phyloP scores from a whole-genome alignment of 345 rosid species.

The Syzygium aqueum region DNA sequence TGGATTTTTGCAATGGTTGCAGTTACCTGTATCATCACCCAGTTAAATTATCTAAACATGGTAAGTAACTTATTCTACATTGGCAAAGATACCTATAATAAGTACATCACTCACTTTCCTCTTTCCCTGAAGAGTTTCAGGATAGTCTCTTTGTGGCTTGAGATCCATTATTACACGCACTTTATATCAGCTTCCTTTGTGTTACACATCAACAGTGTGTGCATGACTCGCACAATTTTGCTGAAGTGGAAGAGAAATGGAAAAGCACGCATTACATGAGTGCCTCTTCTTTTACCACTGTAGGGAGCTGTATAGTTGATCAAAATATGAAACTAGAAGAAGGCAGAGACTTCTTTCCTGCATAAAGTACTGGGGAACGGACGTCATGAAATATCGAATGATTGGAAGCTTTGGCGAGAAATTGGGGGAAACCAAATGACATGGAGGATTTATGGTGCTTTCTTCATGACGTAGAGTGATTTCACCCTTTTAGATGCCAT shows the following conservation, averaged over 20 bases:
- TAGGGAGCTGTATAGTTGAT: not conserved
- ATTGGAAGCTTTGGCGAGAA: not conserved
- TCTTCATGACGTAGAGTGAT: not conserved
- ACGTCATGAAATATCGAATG: not conserved
- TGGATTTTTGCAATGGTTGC: conserved; percentile 78
- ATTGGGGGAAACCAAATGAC: not conserved
- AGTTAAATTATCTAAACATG: conserved; percentile 73
- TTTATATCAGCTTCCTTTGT: not conserved
- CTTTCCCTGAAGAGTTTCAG: not conserved
- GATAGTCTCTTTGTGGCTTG: not conserved
- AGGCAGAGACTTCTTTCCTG: not conserved
- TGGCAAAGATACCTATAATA: not conserved
- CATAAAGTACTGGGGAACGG: not conserved
- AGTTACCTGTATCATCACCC: conserved; percentile 58
- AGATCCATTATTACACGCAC: not conserved
- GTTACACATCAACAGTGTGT: not conserved
- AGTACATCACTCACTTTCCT: not conserved
- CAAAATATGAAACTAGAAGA: not conserved
- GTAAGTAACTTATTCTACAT: conserved; percentile 20
- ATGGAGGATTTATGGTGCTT: not conserved
- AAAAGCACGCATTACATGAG: not conserved
- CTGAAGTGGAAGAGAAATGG: not conserved
- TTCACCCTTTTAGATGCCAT: not conserved
- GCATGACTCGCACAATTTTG: not conserved
- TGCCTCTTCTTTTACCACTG: not conserved